Base-by-base conservation (phyloP, 495 filamentous ascomycete species). In the Clavariopsis aquatica region DNA sequence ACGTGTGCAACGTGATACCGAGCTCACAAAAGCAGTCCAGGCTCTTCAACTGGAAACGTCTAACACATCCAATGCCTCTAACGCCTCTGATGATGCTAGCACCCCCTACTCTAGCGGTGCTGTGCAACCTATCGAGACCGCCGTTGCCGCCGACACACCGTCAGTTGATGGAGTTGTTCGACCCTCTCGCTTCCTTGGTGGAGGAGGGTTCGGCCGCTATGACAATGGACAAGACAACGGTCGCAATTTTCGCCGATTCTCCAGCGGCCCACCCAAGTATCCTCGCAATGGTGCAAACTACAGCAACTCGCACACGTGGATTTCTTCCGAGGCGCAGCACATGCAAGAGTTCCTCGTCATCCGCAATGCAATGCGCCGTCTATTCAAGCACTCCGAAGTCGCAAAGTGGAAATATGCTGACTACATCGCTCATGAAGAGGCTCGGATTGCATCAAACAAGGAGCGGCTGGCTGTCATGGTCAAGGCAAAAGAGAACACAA, bases 281-380 rank as follows among this genome's bases (percentile, higher is more conserved):
- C 29, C 31, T 47, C 13, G 15, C 15, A 26, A 51, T 28, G 34
- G 52, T 34, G 61, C 34, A 15, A 15, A 46, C 49, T 41, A 27
- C 49, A 49, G 49, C 23, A 34, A 31, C 51, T 63, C 58, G 7
- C 46, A 49, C 8, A 58, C 68, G 3, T 71, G 64, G 65, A 46
- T 52, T 1, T 68, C 69, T 4, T 41, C 52, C 1, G 60, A 62
- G 20, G 49, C 53, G 24, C 46, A 62, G 24, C 36, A 63, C 19
- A 19, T 46, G 19, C 51, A 68, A 10, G 56, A 65, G 28, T 68
- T 45, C 26, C 41, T 49, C 22, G 45, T 65, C 5, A 29, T 64
- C 46, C 61, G 65, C 20, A 68, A 68, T 49, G 26, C 56, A 0
- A 71, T 71, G 69, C 59, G 58, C 6, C 69, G 69, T n/a, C 55